Evolutionary conservation across 108 stramenopile genomes (phyloP).

Genomic region (Heterococcus sp.): DNA sequence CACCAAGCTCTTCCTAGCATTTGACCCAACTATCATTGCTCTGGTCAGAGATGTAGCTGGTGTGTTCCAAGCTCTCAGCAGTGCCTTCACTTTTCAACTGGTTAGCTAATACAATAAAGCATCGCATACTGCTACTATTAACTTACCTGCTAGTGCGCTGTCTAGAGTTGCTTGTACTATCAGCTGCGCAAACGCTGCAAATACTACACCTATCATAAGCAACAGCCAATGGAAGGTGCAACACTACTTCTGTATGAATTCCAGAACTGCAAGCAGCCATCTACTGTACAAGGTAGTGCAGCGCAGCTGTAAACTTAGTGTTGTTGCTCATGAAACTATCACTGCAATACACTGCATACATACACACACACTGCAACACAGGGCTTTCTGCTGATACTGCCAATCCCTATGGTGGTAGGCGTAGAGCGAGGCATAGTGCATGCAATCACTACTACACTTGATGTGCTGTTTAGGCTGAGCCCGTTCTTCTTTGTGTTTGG

Average conservation of each 20-base stretch:
- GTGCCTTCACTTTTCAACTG: slow-evolving; percentile 32
- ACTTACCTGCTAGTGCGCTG: no score
- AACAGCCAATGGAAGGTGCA: not conserved
- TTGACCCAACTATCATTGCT: slow-evolving; percentile 3
- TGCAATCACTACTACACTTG: slow-evolving; percentile 16
- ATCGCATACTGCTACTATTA: no score
- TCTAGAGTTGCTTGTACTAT: not conserved
- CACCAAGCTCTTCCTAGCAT: slow-evolving; percentile 40
- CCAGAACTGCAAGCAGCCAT: no score
- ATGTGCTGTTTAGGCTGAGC: slow-evolving; percentile 25
- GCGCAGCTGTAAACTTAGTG: not conserved
- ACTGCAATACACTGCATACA: not conserved
- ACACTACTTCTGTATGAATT: no score
- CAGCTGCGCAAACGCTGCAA: not conserved
- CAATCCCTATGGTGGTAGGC: slow-evolving; percentile 24
- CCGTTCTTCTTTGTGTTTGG: slow-evolving; percentile 44
- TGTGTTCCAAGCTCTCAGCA: slow-evolving; percentile 22
- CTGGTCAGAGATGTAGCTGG: slow-evolving; percentile 4
- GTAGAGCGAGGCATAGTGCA: slow-evolving; percentile 18
- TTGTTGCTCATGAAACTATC: not conserved
- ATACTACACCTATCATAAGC: not conserved
- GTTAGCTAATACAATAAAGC: no score
- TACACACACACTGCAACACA: not conserved
- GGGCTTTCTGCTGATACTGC: slow-evolving; percentile 43
- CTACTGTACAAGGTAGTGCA: not conserved